These are phyloP conservation scores for Cystobasidium onofrii DNA, from an alignment of 768 basidiomycete species.

Conservation along the genomic window DNA sequence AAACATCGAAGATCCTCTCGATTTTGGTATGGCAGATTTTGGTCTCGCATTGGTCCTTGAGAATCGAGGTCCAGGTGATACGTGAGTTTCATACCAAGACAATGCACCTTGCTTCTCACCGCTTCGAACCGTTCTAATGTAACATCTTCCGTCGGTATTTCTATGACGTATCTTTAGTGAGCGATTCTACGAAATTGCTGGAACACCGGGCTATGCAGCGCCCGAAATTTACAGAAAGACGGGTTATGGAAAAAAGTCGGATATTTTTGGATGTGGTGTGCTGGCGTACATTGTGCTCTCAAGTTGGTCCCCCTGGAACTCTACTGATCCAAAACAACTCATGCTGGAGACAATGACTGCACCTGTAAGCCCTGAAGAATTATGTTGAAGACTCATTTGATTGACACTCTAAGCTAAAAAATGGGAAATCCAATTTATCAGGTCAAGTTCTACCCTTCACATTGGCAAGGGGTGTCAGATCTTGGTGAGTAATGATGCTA, in stretches of 20 bases:
- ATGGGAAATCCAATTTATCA: background rate
- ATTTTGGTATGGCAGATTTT: slow-evolving; percentile 29
- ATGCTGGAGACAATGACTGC: slow-evolving; percentile 29
- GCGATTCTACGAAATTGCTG: slow-evolving; percentile 29
- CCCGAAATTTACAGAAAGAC: slow-evolving; percentile 28
- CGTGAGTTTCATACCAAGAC: background rate
- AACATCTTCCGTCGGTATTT: no score
- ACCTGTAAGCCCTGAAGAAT: background rate
- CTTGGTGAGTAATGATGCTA: slow-evolving; percentile 3
- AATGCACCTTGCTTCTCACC: no score
- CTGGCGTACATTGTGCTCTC: slow-evolving; percentile 16
- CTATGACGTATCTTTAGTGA: no score
- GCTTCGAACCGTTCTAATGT: no score
- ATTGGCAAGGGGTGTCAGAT: slow-evolving; percentile 23
- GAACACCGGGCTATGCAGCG: slow-evolving; percentile 27
- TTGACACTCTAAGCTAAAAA: background rate
- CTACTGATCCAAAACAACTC: slow-evolving; percentile 28
- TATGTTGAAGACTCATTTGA: no score
- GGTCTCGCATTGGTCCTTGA: slow-evolving; percentile 25
- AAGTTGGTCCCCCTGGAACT: slow-evolving; percentile 30
- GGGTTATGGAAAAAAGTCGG: slow-evolving; percentile 25
- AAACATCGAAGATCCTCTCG: slow-evolving; percentile 26
- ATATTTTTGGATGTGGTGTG: slow-evolving; percentile 25
- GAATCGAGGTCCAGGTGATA: background rate
- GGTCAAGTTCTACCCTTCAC: slow-evolving; percentile 17